Evolutionary conservation across 495 filamentous ascomycete species (phyloP), one percentile per base, ranked within the genome.

Genomic region (Aspergillus affinis): DNA sequence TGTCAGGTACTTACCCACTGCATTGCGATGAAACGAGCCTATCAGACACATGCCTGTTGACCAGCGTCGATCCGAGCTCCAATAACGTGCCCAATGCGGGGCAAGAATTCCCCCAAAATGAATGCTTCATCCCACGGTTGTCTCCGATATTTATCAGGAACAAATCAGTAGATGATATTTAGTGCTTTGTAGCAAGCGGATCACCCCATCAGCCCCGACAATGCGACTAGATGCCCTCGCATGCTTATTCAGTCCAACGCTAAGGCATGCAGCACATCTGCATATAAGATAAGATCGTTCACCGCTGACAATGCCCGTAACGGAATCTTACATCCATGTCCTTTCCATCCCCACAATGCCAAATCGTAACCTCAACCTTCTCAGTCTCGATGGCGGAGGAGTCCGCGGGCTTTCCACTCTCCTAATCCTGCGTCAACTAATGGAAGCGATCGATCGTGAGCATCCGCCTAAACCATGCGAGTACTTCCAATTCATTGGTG

Each of bases 321-420:
- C 13, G 36, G 10, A 41, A 41, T 41, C 12, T 17, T 10, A 13
- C 36, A 41, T 41, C 36, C 36, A 41, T 17, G 13, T 4, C 13
- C 36, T 41, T 32, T 6, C 5, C 13, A 4, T 15, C 36, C 13
- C 36, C 36, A 41, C 54, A 17, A 70, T 72, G 65, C 50, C 62
- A 50, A 57, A 62, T 7, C 57, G 65, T 46, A 60, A 61, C 10
- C 57, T 72, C 46, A 72, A 72, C 59, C 71, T 80, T 45, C 73
- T 79, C 60, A 69, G 70, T 48, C 73, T 84, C 17, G 83, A 86
- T 64, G 82, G 83, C 55, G 82, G 83, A 36, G 83, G 82, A 26
- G 76, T 85, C 1, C 78, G 82, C 15, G 81, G 79, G 2, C 65
- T 86, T 21, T 83, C 82, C 4, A 68, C 75, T 0, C 73, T 85